phyloP scores from a whole-genome alignment of 2,329 filamentous ascomycete species.

The Cordyceps fumosorosea region DNA sequence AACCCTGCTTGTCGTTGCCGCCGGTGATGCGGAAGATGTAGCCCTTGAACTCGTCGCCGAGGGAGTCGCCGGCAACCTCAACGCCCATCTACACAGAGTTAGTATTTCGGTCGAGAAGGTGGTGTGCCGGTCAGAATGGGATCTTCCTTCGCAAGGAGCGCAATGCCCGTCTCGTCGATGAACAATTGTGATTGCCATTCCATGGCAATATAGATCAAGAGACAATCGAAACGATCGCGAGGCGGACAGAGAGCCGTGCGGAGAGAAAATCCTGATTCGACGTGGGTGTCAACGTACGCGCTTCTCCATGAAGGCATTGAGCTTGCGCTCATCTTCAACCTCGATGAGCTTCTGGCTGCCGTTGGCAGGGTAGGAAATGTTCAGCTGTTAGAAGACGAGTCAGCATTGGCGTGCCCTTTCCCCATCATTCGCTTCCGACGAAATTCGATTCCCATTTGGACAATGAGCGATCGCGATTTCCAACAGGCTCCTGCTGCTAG shows the following conservation, averaged over 20 bases:
- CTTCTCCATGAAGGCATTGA: slow-evolving; percentile 98
- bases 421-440: background rate
- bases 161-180: background rate
- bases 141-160: background rate
- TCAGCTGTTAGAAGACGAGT: slow-evolving; percentile 40
- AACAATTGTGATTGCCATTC: background rate
- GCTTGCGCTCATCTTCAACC: slow-evolving; percentile 98
- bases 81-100: slow-evolving; percentile 63
- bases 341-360: slow-evolving; percentile 99
- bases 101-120: slow-evolving; percentile 20
- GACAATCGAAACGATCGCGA: slow-evolving; percentile 12
- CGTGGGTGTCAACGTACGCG: slow-evolving; percentile 55
- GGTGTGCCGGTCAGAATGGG: background rate
- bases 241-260: background rate
- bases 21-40: slow-evolving; percentile 99
- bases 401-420: slow-evolving; percentile 22
- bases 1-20: slow-evolving; percentile 99
- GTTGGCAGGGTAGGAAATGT: slow-evolving; percentile 89
- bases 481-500: background rate
- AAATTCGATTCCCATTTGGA: background rate
- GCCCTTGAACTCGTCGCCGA: slow-evolving; percentile 99
- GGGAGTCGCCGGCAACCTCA: slow-evolving; percentile 86
- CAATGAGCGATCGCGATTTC: background rate
- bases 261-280: slow-evolving; percentile 2
- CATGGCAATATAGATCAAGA: background rate